phyloP scores from a whole-genome alignment of 306 rosid species.

The Acacia acuminata region DNA sequence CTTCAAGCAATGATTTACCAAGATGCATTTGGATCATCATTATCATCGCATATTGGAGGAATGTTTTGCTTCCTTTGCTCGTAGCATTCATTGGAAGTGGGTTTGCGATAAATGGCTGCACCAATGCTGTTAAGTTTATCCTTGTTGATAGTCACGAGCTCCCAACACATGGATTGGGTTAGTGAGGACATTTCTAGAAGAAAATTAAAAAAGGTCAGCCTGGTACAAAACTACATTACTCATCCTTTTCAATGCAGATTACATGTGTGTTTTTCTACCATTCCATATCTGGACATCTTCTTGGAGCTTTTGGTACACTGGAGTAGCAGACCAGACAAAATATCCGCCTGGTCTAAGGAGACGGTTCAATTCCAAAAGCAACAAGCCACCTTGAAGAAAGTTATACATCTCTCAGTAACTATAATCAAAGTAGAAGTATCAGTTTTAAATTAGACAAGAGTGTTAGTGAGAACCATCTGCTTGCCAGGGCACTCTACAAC shows the following conservation, averaged over 20 bases:
- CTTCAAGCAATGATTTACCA: constrained; percentile 49
- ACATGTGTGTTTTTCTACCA: constrained; percentile 35
- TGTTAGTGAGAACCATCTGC: constrained; percentile 51
- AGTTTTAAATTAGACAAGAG: background rate
- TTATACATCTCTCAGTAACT: constrained; percentile 11
- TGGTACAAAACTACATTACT: constrained; percentile 6
- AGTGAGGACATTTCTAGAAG: constrained; percentile 67
- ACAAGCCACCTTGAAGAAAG: constrained; percentile 60
- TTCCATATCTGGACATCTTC: constrained; percentile 90
- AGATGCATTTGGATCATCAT: constrained; percentile 80
- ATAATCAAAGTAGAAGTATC: constrained; percentile 8
- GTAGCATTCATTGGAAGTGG: constrained; percentile 74
- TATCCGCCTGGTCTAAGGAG: constrained; percentile 81
- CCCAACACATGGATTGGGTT: constrained; percentile 88
- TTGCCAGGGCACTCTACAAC: constrained; percentile 97
- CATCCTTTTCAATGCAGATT: background rate
- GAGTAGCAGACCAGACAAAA: constrained; percentile 92
- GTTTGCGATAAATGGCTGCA: constrained; percentile 83
- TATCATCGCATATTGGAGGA: constrained; percentile 73
- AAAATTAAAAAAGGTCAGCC: constrained; percentile 19
- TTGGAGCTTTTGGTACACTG: constrained; percentile 78
- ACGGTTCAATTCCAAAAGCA: constrained; percentile 86
- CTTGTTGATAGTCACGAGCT: constrained; percentile 76
- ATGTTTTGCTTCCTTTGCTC: constrained; percentile 56
- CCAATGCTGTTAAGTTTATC: constrained; percentile 61